Evolutionary conservation across 148 eudicot species (phyloP).

Genomic region (Selenicereus undatus): DNA sequence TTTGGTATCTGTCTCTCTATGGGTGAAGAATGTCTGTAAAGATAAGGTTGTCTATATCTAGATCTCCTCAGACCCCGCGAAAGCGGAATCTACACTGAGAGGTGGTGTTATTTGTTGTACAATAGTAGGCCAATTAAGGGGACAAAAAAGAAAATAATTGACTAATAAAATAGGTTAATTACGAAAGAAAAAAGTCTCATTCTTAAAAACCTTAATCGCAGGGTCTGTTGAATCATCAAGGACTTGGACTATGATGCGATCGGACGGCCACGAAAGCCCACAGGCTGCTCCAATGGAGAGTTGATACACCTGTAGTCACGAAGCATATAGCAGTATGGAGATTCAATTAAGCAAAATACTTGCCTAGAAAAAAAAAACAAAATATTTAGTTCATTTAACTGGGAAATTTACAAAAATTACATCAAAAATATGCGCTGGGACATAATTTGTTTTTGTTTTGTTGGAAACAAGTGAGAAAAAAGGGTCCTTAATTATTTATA

Average conservation of each 20-base stretch:
- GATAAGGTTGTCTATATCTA: too few relatives aligned
- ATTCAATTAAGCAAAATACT: background rate
- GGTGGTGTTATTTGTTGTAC: too few relatives aligned
- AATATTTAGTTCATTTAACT: too few relatives aligned
- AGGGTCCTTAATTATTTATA: too few relatives aligned
- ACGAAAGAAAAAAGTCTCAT: background rate
- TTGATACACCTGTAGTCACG: slow-evolving; percentile 50
- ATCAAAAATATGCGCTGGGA: too few relatives aligned
- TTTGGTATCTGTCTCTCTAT: too few relatives aligned
- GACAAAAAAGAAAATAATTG: background rate
- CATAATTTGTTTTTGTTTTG: background rate
- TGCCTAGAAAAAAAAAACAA: too few relatives aligned
- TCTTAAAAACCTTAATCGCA: slow-evolving; percentile 35
- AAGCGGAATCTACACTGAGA: too few relatives aligned
- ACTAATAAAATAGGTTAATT: background rate
- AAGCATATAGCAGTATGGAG: background rate
- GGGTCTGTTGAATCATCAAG: slow-evolving; percentile 72
- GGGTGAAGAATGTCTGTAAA: too few relatives aligned
- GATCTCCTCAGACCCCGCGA: too few relatives aligned
- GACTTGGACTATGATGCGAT: slow-evolving; percentile 65
- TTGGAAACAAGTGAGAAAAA: background rate
- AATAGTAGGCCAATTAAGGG: too few relatives aligned
- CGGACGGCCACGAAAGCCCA: slow-evolving; percentile 76
- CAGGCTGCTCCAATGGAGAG: slow-evolving; percentile 77
- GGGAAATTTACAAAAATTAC: too few relatives aligned